phyloP scores from a whole-genome alignment of 805 yeast genomes.

The Teunomyces funiuensis region DNA sequence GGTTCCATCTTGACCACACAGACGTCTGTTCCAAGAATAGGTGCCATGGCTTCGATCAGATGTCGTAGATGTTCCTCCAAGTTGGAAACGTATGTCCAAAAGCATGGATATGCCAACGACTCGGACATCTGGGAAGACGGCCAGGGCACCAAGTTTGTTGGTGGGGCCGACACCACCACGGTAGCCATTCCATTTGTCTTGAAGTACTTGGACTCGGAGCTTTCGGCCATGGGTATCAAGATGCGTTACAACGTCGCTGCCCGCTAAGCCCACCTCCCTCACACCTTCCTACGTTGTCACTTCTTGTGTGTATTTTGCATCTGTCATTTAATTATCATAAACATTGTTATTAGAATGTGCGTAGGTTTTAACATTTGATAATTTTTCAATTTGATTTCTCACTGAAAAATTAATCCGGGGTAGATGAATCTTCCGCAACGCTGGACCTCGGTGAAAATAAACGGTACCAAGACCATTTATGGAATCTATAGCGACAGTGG shows the following conservation, averaged over 20 bases:
- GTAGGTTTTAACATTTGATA: too few relatives aligned
- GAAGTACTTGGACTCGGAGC: conserved; percentile 91
- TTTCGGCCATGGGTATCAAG: conserved; percentile 96
- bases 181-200: conserved; percentile 96
- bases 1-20: conserved; percentile 91
- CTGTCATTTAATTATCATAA: not conserved
- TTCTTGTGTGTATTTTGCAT: not conserved
- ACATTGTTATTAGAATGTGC: not conserved
- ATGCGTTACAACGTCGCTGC: conserved; percentile 76
- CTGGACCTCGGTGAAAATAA: conserved; percentile 11
- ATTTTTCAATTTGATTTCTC: too few relatives aligned
- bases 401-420: not conserved
- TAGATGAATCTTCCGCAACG: conserved; percentile 11
- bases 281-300: not conserved
- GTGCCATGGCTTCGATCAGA: conserved; percentile 71
- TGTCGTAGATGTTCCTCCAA: conserved; percentile 89
- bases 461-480: conserved; percentile 10
- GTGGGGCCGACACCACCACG: conserved; percentile 92
- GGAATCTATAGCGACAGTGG: conserved; percentile 13
- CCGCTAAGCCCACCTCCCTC: not conserved
- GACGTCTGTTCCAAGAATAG: conserved; percentile 86
- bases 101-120: conserved; percentile 55
- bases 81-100: conserved; percentile 54
- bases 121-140: conserved; percentile 96
- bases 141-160: conserved; percentile 84